Evolutionary conservation across 2,329 filamentous ascomycete genomes (phyloP), one percentile per base, ranked within the genome.

Genomic region (Periconia digitata): DNA sequence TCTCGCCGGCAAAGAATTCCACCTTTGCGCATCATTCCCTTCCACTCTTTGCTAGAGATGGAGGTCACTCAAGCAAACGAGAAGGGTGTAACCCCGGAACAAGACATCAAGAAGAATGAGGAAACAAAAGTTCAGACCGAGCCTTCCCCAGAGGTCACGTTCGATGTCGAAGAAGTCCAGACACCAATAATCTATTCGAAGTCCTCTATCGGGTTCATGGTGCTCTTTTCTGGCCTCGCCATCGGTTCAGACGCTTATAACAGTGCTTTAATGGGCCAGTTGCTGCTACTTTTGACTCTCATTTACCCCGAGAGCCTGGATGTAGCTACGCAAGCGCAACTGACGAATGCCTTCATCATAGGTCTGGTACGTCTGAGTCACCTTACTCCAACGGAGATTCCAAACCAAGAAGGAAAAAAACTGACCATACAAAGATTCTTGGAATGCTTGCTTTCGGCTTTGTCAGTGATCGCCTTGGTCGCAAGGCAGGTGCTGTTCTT

Each of bases 241-340:
- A 64, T 71, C 43, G 68, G 68, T 2, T 65, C 59, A 8, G 68
- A 71, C 56, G 67, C 60, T 23, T 70, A 70, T 51, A 71, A 71
- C 47, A 62, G 60, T 17, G 64, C 67, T 1, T 55, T 69, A n/a
- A 70, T 70, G 48, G 66, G 67, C 21, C 63, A 71, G 17, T 43
- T 70, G 8, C 55, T 63, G 10, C 57, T 71, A 6, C 51, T 71
- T 6, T 53, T 71, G 3, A 57, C 62, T 4, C 55, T 61, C 12
- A 49, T 70, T 1, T 71, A 71, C 43, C 67, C 67, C 3, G 60
- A 70, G 2, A 58, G 58, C 5, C 49, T 70, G 17, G 58, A 55
- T 4, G 45, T 46, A 40, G 51, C 22, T 7, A 70, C 62, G 24
- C 61, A 65, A 27, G 56, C 63, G 2, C 62, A 62, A 22, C 57